Evolutionary conservation across 2,329 filamentous ascomycete genomes (phyloP), one percentile per base, ranked within the genome.

Genomic region (Monilinia polystroma): DNA sequence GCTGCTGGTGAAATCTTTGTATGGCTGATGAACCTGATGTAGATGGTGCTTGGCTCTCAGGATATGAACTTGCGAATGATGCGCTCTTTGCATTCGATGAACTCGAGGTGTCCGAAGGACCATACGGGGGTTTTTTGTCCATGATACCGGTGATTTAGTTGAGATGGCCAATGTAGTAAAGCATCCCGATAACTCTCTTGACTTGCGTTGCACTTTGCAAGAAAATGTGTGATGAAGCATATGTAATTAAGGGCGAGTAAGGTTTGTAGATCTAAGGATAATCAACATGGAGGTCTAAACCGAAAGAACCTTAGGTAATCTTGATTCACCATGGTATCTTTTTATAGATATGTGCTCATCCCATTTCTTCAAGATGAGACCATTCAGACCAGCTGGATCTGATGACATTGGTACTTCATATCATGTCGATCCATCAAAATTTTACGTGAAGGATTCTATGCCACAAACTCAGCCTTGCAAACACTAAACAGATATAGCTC

Each of bases 11-110:
- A 12, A 60, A 51, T 51, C 7, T 60, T 2, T 60, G 45, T 26
- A 8, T n/a, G 29, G 20, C 29, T 2, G 45, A 51, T 10, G 58
- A 60, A 14, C 32, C 11, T 4, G 20, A 38, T 20, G 32, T 60
- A 38, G 58, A 60, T 2, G 58, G 58, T 23, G 58, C n/a, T 38
- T 51, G 45, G 16, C 45, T 60, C 32, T 60, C 58, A 8, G 45
- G 7, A 60, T 60, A 60, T 18, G 45, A 60, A 20, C 45, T 60
- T 2, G 29, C 38, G 20, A 60, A 20, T 23, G 58, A 60, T 51
- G 18, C 20, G 45, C 58, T 60, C 7, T 18, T 51, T 38, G 45
- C 32, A n/a, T 60, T 51, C n/a, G 58, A 51, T 6, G 58, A 60
- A 7, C 12, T 35, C 14, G 45, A 51, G 18, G 29, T 12, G 2